Evolutionary conservation across 805 yeast genomes (phyloP).

Genomic region (Sporopachydermia quercuum): DNA sequence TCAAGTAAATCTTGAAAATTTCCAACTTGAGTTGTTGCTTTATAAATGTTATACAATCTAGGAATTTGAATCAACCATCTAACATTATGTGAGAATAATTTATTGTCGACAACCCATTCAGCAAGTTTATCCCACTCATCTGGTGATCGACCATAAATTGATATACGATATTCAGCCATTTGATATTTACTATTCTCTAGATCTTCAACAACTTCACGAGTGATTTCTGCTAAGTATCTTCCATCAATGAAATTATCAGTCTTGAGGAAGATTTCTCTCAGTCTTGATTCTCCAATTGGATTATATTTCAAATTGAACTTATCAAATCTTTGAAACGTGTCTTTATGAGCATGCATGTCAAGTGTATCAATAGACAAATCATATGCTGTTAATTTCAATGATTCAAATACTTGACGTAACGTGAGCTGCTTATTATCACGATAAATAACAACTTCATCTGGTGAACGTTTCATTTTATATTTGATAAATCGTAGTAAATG

Average conservation of each 20-base stretch:
- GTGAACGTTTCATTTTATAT: conserved; percentile 76
- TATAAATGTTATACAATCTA: conserved; percentile 80
- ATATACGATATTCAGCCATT: conserved; percentile 92
- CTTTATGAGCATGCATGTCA: conserved; percentile 99
- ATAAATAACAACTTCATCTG: conserved; percentile 80
- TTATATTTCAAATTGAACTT: conserved; percentile 94
- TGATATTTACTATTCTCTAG: conserved; percentile 91
- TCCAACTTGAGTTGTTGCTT: conserved; percentile 51
- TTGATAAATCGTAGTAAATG: conserved; percentile 89
- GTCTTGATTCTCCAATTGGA: conserved; percentile 95
- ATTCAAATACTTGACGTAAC: conserved; percentile 77
- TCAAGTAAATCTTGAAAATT: conserved; percentile 63
- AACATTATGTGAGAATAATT: conserved; percentile 81
- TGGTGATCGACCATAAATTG: conserved; percentile 78
- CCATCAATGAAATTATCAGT: conserved; percentile 91
- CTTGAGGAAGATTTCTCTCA: conserved; percentile 89
- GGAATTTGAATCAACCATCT: conserved; percentile 97
- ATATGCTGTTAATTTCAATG: conserved; percentile 82
- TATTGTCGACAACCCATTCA: conserved; percentile 88
- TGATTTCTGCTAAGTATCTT: conserved; percentile 78
- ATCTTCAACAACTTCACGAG: conserved; percentile 88
- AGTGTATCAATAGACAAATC: conserved; percentile 91
- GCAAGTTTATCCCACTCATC: conserved; percentile 96
- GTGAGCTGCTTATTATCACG: conserved; percentile 87
- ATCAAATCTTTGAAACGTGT: conserved; percentile 94